Conservation (phyloP, 1,284 basidiomycete genomes). For the Leccinum solheimii region DNA sequence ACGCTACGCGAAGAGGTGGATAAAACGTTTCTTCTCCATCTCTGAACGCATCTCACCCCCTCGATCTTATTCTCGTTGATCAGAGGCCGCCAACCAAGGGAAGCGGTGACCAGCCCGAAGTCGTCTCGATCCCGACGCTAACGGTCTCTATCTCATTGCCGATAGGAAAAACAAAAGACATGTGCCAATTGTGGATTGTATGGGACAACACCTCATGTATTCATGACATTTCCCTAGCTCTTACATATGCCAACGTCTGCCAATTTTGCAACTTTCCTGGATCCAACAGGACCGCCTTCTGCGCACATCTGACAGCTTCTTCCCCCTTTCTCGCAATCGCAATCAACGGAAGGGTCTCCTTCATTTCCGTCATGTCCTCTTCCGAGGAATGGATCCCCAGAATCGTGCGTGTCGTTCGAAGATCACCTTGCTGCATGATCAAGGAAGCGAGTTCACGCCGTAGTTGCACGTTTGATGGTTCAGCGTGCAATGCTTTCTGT, state of each 20-base stretch:
- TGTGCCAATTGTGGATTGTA: not conserved
- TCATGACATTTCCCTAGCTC: slow-evolving; percentile 32
- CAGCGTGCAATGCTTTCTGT: slow-evolving; percentile 56
- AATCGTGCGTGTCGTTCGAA: slow-evolving; percentile 42
- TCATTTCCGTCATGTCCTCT: slow-evolving; percentile 33
- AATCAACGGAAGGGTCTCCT: slow-evolving; percentile 45
- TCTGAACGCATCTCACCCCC: slow-evolving; percentile 6
- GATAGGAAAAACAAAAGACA: not conserved
- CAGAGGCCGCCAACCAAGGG: slow-evolving; percentile 55
- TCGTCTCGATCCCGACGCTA: not conserved
- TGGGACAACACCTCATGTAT: slow-evolving; percentile 8
- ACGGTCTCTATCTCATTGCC: not conserved
- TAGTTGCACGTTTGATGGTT: slow-evolving; percentile 51
- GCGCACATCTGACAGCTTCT: slow-evolving; percentile 48
- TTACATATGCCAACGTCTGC: slow-evolving; percentile 59
- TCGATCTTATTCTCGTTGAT: slow-evolving; percentile 1
- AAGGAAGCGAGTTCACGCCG: slow-evolving; percentile 56
- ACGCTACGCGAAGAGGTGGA: slow-evolving; percentile 93
- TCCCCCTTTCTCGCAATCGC: slow-evolving; percentile 39
- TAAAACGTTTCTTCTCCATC: not conserved
- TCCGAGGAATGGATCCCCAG: slow-evolving; percentile 35
- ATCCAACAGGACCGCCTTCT: slow-evolving; percentile 66
- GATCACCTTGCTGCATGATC: slow-evolving; percentile 48
- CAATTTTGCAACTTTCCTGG: slow-evolving; percentile 63
- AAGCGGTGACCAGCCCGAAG: slow-evolving; percentile 45